Conservation (phyloP, 225 moss, liverwort and hornwort genomes). For the Asterella californica region DNA sequence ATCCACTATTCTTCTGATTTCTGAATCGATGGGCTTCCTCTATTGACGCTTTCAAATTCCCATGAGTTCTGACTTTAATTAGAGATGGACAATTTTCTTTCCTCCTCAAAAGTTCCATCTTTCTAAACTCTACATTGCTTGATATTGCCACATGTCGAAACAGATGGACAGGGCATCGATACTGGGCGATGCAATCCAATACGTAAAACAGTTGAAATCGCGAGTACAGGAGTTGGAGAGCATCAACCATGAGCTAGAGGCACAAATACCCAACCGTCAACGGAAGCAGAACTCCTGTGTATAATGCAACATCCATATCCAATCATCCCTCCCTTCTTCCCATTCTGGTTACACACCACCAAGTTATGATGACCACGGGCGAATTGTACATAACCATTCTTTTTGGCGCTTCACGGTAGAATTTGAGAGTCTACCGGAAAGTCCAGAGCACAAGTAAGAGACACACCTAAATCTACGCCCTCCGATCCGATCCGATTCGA, state of each 20-base stretch:
- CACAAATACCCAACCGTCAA: conserved; percentile 24
- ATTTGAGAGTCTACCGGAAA: neutral
- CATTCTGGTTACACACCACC: neutral
- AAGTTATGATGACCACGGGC: neutral
- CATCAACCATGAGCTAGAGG: conserved; percentile 29
- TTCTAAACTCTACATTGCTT: neutral
- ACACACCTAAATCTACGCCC: neutral
- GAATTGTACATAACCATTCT: conserved; percentile 5
- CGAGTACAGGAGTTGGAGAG: conserved; percentile 34
- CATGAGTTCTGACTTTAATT: neutral
- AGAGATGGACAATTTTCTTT: neutral
- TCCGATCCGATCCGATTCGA: neutral
- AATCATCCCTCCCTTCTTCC: neutral
- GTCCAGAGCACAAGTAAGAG: conserved; percentile 3
- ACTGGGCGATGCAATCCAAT: conserved; percentile 57
- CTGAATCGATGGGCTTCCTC: too few species aligned
- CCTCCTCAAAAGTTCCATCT: neutral
- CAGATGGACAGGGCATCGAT: conserved; percentile 92
- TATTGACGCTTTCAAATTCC: too few species aligned
- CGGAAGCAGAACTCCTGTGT: conserved; percentile 18
- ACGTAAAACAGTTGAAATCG: conserved; percentile 50
- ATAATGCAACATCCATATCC: neutral
- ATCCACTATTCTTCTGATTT: too few species aligned
- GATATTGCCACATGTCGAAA: neutral
- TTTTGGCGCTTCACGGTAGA: conserved; percentile 8